Percentiles rank a stretch among this genome's conserved stretches.
These are phyloP conservation scores for Baorangia bicolor DNA, from an alignment of 768 basidiomycete species.

Conservation along the genomic window DNA sequence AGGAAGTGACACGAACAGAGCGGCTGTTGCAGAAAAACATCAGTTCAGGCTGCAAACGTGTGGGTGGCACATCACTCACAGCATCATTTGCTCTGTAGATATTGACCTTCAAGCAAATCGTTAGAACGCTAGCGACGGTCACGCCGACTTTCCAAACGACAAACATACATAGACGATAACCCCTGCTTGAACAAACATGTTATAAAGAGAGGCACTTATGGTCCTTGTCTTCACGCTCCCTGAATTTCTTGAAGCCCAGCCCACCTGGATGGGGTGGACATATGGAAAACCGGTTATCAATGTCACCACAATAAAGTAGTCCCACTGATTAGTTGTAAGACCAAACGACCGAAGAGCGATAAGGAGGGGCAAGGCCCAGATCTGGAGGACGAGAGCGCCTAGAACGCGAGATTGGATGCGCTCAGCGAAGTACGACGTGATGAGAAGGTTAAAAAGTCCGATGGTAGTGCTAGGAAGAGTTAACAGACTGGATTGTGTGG, in stretches of 20 bases:
- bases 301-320: conserved; percentile 51
- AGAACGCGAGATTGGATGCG: conserved; percentile 54
- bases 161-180: no score
- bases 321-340: conserved; percentile 51
- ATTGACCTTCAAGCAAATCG: conserved; percentile 39
- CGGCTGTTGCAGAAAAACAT: not conserved
- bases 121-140: conserved; percentile 12
- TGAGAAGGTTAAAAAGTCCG: conserved; percentile 50
- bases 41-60: not conserved
- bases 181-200: no score
- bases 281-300: conserved; percentile 56
- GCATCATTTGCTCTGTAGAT: conserved; percentile 56
- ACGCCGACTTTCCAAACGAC: no score
- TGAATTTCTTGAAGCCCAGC: conserved; percentile 61
- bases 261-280: conserved; percentile 43
- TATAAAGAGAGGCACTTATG: no score
- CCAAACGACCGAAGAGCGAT: conserved; percentile 55
- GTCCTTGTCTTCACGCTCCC: conserved; percentile 57
- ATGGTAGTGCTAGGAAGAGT: conserved; percentile 57
- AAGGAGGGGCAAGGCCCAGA: conserved; percentile 65
- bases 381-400: conserved; percentile 50
- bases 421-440: conserved; percentile 51
- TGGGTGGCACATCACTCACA: conserved; percentile 20
- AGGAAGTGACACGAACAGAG: not conserved
- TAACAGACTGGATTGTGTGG: conserved; percentile 61